Percentiles rank a stretch among this genome's conserved stretches.
Evolutionary conservation across 2,329 filamentous ascomycete genomes (phyloP).

Genomic region (Botrytis pseudocinerea): DNA sequence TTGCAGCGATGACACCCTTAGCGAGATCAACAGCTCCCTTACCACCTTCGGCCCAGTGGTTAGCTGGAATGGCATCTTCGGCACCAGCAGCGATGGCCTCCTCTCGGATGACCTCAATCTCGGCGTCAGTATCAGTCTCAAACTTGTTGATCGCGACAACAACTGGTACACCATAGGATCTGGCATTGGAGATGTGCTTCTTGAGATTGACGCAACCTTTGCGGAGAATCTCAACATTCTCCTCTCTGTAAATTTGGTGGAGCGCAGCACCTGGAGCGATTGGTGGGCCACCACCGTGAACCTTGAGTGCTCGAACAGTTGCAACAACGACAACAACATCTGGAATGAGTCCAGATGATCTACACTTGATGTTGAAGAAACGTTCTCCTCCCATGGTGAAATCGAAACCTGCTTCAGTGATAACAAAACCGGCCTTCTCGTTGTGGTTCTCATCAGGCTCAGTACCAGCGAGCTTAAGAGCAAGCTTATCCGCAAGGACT

Average conservation of each 20-base stretch:
- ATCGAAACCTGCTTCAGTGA: constrained; percentile 97
- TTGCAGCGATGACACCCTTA: constrained; percentile 79
- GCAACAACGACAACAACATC: constrained; percentile 95
- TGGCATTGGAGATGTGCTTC: constrained; percentile 93
- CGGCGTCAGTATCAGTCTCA: constrained; percentile 87
- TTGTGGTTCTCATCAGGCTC: constrained; percentile 85
- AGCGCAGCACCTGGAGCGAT: constrained; percentile 85
- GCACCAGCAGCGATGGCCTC: constrained; percentile 90
- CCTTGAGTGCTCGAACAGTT: constrained; percentile 92
- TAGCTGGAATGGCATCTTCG: constrained; percentile 88
- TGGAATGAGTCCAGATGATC: constrained; percentile 86
- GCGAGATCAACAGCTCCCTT: constrained; percentile 87
- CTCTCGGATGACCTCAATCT: constrained; percentile 85
- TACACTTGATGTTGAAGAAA: constrained; percentile 99
- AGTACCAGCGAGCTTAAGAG: constrained; percentile 91
- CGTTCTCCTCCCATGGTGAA: constrained; percentile 99
- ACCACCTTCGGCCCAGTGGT: constrained; percentile 96
- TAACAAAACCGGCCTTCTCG: constrained; percentile 84
- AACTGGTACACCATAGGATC: constrained; percentile 85
- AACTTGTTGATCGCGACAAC: constrained; percentile 98
- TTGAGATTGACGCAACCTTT: constrained; percentile 89
- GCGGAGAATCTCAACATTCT: constrained; percentile 89
- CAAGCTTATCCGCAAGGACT: constrained; percentile 91
- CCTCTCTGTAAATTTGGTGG: constrained; percentile 84
- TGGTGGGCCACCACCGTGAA: constrained; percentile 93